These are phyloP conservation scores for Solanum ossicruentum DNA, from an alignment of 257 asterid genomes.

Conservation along the genomic window DNA sequence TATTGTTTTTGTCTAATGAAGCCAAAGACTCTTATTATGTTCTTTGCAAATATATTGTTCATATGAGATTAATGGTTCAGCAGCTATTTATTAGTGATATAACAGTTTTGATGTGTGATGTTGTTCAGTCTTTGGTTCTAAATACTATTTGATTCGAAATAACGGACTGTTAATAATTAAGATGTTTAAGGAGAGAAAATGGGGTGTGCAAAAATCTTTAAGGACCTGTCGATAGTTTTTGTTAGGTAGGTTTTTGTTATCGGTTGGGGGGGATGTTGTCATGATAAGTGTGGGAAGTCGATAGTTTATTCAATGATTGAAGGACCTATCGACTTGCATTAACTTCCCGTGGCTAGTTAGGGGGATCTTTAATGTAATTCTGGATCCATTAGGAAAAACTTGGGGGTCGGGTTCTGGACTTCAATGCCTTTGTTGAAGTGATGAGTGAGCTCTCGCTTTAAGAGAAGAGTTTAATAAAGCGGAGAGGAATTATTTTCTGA, in stretches of 20 bases:
- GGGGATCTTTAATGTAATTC: too few species aligned
- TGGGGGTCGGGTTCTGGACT: too few species aligned
- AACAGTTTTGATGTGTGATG: not conserved
- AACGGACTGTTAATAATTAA: not conserved
- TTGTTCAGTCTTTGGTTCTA: not conserved
- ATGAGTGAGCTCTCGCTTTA: too few species aligned
- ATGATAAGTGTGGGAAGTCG: not conserved
- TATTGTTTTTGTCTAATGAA: not conserved
- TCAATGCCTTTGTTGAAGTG: too few species aligned
- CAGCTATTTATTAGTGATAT: not conserved
- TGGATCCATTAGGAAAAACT: too few species aligned
- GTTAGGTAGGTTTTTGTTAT: not conserved
- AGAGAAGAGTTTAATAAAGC: too few species aligned
- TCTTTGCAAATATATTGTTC: not conserved
- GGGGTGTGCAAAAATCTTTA: not conserved
- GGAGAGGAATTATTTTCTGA: too few species aligned
- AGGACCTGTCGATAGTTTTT: too few species aligned
- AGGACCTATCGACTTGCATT: not conserved
- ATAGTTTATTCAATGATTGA: not conserved
- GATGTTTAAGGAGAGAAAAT: not conserved
- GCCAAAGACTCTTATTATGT: not conserved
- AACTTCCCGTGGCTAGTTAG: too few species aligned
- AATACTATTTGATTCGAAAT: not conserved
- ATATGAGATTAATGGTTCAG: not conserved
- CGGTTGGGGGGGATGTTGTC: not conserved